Evolutionary conservation across 176 grass and related monocot species (phyloP).

Genomic region (Pharus latifolius): DNA sequence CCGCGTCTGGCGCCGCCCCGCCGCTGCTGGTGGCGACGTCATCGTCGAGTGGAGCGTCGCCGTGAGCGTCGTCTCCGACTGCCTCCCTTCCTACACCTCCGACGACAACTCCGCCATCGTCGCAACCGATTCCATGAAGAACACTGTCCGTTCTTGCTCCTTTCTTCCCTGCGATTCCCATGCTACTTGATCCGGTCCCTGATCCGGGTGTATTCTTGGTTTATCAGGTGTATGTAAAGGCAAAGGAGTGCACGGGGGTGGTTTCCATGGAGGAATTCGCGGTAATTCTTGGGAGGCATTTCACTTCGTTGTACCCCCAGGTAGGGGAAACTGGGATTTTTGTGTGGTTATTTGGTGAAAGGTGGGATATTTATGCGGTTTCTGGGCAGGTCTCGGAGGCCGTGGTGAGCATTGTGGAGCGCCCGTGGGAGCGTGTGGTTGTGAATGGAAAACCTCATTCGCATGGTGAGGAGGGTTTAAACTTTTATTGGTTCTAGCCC

Average conservation of each 20-base stretch:
- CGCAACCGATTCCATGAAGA: conserved; percentile 97
- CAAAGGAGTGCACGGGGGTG: conserved; percentile 72
- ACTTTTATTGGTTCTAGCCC: neutral
- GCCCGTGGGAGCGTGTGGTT: conserved; percentile 80
- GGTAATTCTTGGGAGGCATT: conserved; percentile 67
- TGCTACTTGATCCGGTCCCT: neutral
- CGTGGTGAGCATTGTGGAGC: conserved; percentile 59
- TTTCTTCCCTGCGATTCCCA: neutral
- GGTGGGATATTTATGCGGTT: neutral
- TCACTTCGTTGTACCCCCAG: conserved; percentile 60
- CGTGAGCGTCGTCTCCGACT: conserved; percentile 74
- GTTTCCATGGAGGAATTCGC: conserved; percentile 80
- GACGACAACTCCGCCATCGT: conserved; percentile 81
- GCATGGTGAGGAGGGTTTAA: conserved; percentile 50
- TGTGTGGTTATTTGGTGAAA: neutral
- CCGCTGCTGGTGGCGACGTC: conserved; percentile 28
- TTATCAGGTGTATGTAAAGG: conserved; percentile 80
- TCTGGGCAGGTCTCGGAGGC: conserved; percentile 53
- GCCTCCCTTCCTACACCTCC: conserved; percentile 79
- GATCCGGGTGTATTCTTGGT: neutral
- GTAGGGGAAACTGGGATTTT: conserved; percentile 6
- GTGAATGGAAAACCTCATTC: conserved; percentile 69
- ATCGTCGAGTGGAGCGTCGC: conserved; percentile 83
- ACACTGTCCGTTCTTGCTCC: conserved; percentile 35
- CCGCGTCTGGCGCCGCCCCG: conserved; percentile 53